Evolutionary conservation across 208 protist species (phyloP), one percentile per base, ranked within the genome.

Genomic region (Crithidia brevicula): DNA sequence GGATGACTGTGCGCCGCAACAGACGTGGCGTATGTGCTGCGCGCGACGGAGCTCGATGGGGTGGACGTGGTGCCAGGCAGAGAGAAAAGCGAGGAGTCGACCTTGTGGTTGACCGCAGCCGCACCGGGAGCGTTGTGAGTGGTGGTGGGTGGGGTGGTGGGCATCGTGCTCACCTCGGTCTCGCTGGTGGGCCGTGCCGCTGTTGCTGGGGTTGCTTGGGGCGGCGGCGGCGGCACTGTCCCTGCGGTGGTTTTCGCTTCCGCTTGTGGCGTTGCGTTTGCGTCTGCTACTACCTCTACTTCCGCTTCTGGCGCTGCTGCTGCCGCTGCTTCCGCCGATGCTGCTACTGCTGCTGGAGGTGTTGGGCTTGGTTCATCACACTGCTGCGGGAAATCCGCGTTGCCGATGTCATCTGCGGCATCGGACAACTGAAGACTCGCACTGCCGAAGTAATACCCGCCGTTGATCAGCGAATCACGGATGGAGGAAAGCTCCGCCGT

Each of bases 381-480:
- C n/a, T n/a, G n/a, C n/a, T n/a, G n/a, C n/a, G n/a, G n/a, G n/a
- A n/a, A n/a, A n/a, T n/a, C n/a, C 50, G 23, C 28, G 1, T 27
- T 13, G 25, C 36, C 53, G 0, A 2, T 46, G 7, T 15, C 50
- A 22, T 8, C 8, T n/a, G 22, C 36, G 11, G 36, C 54, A 9
- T 60, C 54, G n/a, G 2, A 20, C 0, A 25, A 20, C 25, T 34
- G 3, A 6, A 47, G 40, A 16, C 36, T 2, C 6, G 56, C n/a
- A n/a, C 30, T 16, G 28, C 9, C 30, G n/a, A 64, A 40, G 58
- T 50, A 64, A 38, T 64, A 64, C 11, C 58, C 58, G n/a, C 58
- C 58, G 13, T 10, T 43, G 43, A 64, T 64, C 43, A 64, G 38
- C 22, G 58, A 31, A 18, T 38, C 58, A 3, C 20, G 8, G 10